phyloP scores from a whole-genome alignment of 139 green algal species.

The Eudorina sp. region DNA sequence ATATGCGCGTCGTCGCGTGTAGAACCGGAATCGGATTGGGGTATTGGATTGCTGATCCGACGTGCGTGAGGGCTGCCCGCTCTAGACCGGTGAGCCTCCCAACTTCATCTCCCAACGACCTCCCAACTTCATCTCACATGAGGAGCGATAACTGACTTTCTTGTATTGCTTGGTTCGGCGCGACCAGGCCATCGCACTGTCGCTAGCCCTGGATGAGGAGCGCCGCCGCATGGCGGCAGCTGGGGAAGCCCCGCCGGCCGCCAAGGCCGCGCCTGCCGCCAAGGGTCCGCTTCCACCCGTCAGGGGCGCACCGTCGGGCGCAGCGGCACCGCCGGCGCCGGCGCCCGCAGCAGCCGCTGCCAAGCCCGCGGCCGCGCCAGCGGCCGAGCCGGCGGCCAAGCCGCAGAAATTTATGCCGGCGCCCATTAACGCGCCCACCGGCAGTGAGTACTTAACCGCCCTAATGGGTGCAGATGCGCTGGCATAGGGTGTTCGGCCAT shows the following conservation, averaged over 20 bases:
- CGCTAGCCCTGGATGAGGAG: slow-evolving; percentile 61
- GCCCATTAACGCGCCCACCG: slow-evolving; percentile 34
- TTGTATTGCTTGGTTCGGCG: too few relatives aligned
- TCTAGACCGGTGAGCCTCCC: too few relatives aligned
- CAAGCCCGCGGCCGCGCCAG: background rate
- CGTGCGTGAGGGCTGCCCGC: too few relatives aligned
- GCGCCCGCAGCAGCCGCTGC: background rate
- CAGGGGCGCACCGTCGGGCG: background rate
- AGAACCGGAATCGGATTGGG: too few relatives aligned
- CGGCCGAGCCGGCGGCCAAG: background rate
- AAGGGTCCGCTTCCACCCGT: background rate
- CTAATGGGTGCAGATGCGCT: too few relatives aligned
- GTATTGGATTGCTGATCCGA: too few relatives aligned
- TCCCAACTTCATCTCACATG: too few relatives aligned
- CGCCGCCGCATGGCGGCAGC: slow-evolving; percentile 27
- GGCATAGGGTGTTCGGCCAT: too few relatives aligned
- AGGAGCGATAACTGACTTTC: too few relatives aligned
- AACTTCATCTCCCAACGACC: too few relatives aligned
- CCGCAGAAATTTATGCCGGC: slow-evolving; percentile 4
- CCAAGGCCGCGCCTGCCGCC: background rate
- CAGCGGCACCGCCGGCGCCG: background rate
- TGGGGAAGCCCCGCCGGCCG: too few relatives aligned
- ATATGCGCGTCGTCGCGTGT: too few relatives aligned
- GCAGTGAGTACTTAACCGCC: slow-evolving; percentile 8
- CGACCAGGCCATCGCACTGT: slow-evolving; percentile 71